Evolutionary conservation across 768 basidiomycete genomes (phyloP).

Genomic region (Boletus eberwhitei): DNA sequence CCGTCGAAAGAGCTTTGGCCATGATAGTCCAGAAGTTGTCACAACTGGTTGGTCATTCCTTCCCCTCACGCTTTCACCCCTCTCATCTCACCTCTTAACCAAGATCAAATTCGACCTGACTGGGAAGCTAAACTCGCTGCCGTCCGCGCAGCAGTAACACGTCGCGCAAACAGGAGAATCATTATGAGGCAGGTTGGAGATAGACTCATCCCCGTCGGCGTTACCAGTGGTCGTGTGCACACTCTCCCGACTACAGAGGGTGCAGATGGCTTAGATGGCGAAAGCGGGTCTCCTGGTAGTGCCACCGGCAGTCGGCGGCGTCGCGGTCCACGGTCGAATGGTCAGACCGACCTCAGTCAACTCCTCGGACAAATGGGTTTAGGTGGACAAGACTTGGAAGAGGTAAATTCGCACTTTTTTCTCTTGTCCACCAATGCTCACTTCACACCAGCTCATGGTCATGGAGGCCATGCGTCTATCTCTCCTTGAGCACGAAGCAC

Average conservation of each 20-base stretch:
- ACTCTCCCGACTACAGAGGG: slow-evolving; percentile 58
- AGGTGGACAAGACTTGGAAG: slow-evolving; percentile 87
- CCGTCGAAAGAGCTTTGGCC: slow-evolving; percentile 85
- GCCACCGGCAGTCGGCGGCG: slow-evolving; percentile 52
- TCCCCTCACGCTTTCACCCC: neutral
- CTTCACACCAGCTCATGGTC: slow-evolving; percentile 74
- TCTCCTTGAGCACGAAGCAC: slow-evolving; percentile 91
- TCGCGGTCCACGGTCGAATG: slow-evolving; percentile 50
- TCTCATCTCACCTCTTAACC: slow-evolving; percentile 5
- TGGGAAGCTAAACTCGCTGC: slow-evolving; percentile 96
- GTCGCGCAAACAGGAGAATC: slow-evolving; percentile 92
- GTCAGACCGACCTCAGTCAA: slow-evolving; percentile 60
- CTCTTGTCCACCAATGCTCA: slow-evolving; percentile 13
- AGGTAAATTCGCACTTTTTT: slow-evolving; percentile 51
- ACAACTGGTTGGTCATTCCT: slow-evolving; percentile 63
- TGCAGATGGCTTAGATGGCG: slow-evolving; percentile 41
- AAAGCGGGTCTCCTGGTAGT: slow-evolving; percentile 29
- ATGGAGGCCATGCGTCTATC: slow-evolving; percentile 99
- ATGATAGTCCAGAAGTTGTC: slow-evolving; percentile 86
- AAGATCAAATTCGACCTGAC: slow-evolving; percentile 96
- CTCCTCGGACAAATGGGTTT: slow-evolving; percentile 60
- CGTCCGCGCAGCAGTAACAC: slow-evolving; percentile 92
- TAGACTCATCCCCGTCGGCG: slow-evolving; percentile 93
- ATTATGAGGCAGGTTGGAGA: slow-evolving; percentile 99
- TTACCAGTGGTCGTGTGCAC: slow-evolving; percentile 84